These are phyloP conservation scores for Sugiyamaella smithiae DNA, from an alignment of 805 yeast genomes.

Conservation along the genomic window DNA sequence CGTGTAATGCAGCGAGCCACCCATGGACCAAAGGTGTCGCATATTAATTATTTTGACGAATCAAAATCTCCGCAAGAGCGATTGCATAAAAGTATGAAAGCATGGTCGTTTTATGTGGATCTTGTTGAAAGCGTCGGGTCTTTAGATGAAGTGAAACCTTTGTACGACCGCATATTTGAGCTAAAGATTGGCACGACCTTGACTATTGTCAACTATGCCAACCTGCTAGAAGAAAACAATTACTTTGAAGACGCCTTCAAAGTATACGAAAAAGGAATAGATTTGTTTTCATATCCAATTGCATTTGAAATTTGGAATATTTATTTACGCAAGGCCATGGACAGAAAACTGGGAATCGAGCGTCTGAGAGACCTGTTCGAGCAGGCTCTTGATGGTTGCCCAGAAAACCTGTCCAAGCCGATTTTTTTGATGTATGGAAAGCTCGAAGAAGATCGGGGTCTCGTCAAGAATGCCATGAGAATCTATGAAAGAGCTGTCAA, in stretches of 20 bases:
- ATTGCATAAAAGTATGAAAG: conserved; percentile 54
- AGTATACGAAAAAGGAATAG: conserved; percentile 68
- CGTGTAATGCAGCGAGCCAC: conserved; percentile 44
- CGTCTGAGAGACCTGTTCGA: conserved; percentile 74
- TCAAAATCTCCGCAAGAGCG: conserved; percentile 54
- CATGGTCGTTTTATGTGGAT: conserved; percentile 77
- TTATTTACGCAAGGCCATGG: conserved; percentile 55
- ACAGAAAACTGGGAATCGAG: conserved; percentile 41
- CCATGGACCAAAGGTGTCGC: conserved; percentile 37
- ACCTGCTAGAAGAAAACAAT: conserved; percentile 49
- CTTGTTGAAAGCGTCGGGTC: conserved; percentile 45
- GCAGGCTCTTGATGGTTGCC: conserved; percentile 54
- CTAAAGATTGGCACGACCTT: conserved; percentile 68
- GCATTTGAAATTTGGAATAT: conserved; percentile 69
- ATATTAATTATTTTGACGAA: conserved; percentile 40
- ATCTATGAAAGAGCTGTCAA: conserved; percentile 44
- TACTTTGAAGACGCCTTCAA: conserved; percentile 51
- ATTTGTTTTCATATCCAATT: conserved; percentile 55
- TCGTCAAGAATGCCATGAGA: conserved; percentile 47
- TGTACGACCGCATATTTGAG: conserved; percentile 54
- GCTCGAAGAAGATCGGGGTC: conserved; percentile 58
- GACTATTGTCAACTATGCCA: conserved; percentile 63
- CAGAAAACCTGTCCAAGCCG: conserved; percentile 45
- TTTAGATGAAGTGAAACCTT: conserved; percentile 37
- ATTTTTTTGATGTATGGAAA: conserved; percentile 56